Conservation (phyloP, 169 alveolate species). For the Eimeria mitis region DNA sequence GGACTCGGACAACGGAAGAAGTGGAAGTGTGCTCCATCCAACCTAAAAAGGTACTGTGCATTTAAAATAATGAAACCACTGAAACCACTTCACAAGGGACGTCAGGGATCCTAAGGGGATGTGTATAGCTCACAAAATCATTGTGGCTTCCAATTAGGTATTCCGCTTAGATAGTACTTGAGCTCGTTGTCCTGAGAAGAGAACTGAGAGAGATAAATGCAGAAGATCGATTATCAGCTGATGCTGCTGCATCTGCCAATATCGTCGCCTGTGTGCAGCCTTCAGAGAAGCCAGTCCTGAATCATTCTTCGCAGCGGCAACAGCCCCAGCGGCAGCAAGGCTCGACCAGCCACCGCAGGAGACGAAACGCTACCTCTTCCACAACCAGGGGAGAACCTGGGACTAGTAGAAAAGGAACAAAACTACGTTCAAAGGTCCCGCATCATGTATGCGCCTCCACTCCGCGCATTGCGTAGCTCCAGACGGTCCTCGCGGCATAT, state of each 20-base stretch:
- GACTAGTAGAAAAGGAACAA: slow-evolving; percentile 20
- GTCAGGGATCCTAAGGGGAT: neutral
- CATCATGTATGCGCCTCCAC: neutral
- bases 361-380: slow-evolving; percentile 31
- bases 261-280: slow-evolving; percentile 6
- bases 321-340: slow-evolving; percentile 43
- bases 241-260: neutral
- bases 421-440: slow-evolving; percentile 21
- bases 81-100: neutral
- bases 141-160: neutral
- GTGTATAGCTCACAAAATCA: neutral
- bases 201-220: neutral
- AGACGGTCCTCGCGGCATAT: neutral
- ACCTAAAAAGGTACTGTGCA: neutral
- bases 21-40: neutral
- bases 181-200: neutral
- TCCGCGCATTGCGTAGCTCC: neutral
- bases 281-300: slow-evolving; percentile 8
- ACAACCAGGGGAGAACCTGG: slow-evolving; percentile 17
- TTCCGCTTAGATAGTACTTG: neutral
- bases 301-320: neutral
- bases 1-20: neutral
- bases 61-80: neutral
- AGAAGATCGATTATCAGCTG: neutral
- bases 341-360: slow-evolving; percentile 37